Evolutionary conservation across 2,329 filamentous ascomycete species (phyloP), one percentile per base, ranked within the genome.

Genomic region (Penicillium sp.): DNA sequence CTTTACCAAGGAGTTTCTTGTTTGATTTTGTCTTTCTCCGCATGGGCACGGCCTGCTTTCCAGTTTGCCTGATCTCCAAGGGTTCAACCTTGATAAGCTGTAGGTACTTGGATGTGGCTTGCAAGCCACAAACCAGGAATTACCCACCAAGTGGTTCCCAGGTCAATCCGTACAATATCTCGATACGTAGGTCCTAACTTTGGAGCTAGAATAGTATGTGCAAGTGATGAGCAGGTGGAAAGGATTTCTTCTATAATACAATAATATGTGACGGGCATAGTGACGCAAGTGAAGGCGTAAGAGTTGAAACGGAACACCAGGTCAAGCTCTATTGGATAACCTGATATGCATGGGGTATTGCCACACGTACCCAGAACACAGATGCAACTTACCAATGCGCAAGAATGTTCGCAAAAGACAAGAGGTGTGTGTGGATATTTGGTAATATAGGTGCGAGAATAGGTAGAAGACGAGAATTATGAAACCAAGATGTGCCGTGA

Each of bases 371-470:
- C 42, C 11, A 56, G 14, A 31, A 36, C 14, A 38, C 43, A 39
- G 39, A 54, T 27, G 38, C 21, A 13, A 29, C n/a, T 34, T 38
- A 36, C 36, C 24, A 47, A 27, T 27, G 36, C 29, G 27, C 29
- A 36, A 44, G n/a, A 11, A 39, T 10, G 48, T 34, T 34, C 38
- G 29, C 42, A 42, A 13, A 39, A 32, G 43, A 47, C 21, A 27
- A 45, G 36, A 59, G 22, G 56, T 48, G 55, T 40, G 39, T 55
- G 47, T 62, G 60, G 44, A 56, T 63, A 59, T 60, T 64, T 52
- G 44, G 52, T 59, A 59, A 54, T 54, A 52, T 57, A 58, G 49
- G 53, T 42, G 54, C 41, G 53, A 58, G 45, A 48, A 43, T 42
- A 45, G 44, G 34, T 53, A 41, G 42, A 57, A 42, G 61, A 31